A percentile compares a stretch with the other conserved stretches of the same genome.
phyloP scores from a whole-genome alignment of 371 early-diverging fungal genomes.

The Batrachochytrium dendrobatidis region DNA sequence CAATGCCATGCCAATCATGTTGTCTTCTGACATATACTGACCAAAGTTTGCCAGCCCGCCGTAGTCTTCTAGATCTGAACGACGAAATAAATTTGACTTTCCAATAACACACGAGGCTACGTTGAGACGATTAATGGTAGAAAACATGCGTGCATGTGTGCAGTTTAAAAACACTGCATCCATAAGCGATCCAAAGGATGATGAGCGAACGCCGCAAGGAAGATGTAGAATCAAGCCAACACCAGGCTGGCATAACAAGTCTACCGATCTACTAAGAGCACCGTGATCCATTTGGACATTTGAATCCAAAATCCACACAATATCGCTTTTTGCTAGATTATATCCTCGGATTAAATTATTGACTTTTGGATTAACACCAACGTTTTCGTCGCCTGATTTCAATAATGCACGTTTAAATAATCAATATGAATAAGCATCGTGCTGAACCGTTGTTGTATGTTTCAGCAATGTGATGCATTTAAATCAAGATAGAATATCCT shows the following conservation, averaged over 20 bases:
- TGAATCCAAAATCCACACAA: constrained; percentile 90
- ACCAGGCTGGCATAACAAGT: constrained; percentile 57
- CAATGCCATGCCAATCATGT: constrained; percentile 79
- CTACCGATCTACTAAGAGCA: constrained; percentile 70
- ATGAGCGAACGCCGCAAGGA: constrained; percentile 67
- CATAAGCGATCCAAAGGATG: constrained; percentile 69
- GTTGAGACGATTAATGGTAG: constrained; percentile 76
- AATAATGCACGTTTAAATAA: not conserved
- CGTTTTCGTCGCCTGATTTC: constrained; percentile 50
- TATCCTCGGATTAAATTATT: constrained; percentile 87
- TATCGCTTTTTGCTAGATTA: constrained; percentile 68
- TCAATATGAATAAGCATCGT: not conserved
- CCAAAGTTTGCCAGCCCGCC: constrained; percentile 82
- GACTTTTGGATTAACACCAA: constrained; percentile 90
- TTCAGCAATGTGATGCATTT: not conserved
- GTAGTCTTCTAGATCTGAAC: constrained; percentile 66
- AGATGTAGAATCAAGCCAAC: constrained; percentile 92
- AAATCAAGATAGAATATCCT: constrained; percentile 25
- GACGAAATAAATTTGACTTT: constrained; percentile 86
- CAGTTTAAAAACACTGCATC: constrained; percentile 81
- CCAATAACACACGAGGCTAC: constrained; percentile 87
- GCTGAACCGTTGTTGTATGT: not conserved
- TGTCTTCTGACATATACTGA: constrained; percentile 90
- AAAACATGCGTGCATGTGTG: constrained; percentile 89
- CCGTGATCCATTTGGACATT: constrained; percentile 74